Evolutionary conservation across 2,329 filamentous ascomycete genomes (phyloP), one percentile per base, ranked within the genome.

Genomic region (Colletotrichum tropicale): DNA sequence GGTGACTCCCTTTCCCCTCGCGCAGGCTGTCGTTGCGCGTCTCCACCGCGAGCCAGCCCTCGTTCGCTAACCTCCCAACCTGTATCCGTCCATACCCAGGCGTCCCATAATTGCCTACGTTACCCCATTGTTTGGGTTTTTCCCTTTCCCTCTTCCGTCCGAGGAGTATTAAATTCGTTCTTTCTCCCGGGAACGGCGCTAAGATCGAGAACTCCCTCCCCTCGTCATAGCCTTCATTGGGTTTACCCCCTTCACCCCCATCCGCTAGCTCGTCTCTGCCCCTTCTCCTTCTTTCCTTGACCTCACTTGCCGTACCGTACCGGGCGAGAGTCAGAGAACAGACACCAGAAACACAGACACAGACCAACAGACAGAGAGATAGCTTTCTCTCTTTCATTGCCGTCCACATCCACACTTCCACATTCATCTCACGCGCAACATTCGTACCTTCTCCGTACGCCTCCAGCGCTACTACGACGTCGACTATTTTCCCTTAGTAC

Each of bases 181-280:
- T 70, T 70, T 70, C 76, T 77, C 76, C 75, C 76, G 74, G 71
- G 71, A 77, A 77, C 76, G 76, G 76, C 76, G 76, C 76, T 77
- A 77, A 77, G 76, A 76, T 77, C 76, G 71, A 67, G 71, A 68
- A 70, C 76, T 66, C 71, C 68, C 75, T 76, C 76, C 71, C 71
- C 71, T 76, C 76, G 76, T 77, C 76, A 77, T 77, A 77, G 66
- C 76, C 75, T 77, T 77, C 75, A 75, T 77, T 75, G 73, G 72
- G 73, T 65, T 68, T 73, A 75, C 73, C 76, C 71, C 70, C 76
- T 67, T 77, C 73, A 71, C 75, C 71, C 66, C 67, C 32, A 13
- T 58, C 32, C 48, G 30, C 36, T 71, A 58, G 48, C 64, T 58
- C 30, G 38, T 28, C 60, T 32, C 43, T 48, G 36, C 34, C 58